These are phyloP conservation scores for Malassezia pachydermatis DNA, from an alignment of 1,284 basidiomycete genomes.

Conservation along the genomic window DNA sequence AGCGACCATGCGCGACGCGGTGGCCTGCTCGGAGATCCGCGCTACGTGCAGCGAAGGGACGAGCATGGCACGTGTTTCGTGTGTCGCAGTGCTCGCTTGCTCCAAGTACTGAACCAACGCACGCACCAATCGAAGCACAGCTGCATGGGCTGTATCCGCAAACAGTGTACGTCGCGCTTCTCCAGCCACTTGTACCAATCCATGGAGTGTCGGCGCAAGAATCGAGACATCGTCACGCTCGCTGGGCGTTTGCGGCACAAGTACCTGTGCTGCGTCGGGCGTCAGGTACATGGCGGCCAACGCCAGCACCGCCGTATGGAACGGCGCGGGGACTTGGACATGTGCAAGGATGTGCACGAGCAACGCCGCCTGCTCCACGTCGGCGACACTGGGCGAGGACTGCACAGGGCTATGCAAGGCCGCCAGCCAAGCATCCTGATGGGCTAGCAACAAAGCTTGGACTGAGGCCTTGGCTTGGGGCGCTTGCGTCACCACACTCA, in stretches of 20 bases:
- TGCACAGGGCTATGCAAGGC: conserved; percentile 64
- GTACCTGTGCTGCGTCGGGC: conserved; percentile 56
- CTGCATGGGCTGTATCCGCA: conserved; percentile 21
- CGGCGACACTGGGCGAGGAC: conserved; percentile 56
- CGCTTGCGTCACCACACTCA: conserved; percentile 46
- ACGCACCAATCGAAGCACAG: conserved; percentile 26
- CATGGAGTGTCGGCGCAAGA: conserved; percentile 19
- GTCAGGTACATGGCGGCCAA: conserved; percentile 66
- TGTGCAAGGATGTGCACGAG: conserved; percentile 56
- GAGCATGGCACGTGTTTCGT: conserved; percentile 23
- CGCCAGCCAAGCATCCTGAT: conserved; percentile 68
- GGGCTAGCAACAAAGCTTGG: conserved; percentile 63
- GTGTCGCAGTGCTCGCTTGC: conserved; percentile 23
- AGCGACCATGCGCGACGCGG: conserved; percentile 50
- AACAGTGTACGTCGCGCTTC: conserved; percentile 23
- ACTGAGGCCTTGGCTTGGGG: conserved; percentile 52
- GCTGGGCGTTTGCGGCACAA: conserved; percentile 62
- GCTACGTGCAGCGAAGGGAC: conserved; percentile 25
- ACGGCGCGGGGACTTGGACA: conserved; percentile 55
- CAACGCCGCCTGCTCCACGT: conserved; percentile 62
- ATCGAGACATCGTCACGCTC: conserved; percentile 56
- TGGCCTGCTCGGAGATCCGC: conserved; percentile 14
- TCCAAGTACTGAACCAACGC: conserved; percentile 36
- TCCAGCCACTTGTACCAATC: conserved; percentile 18
- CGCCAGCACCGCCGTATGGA: conserved; percentile 69